phyloP scores from a whole-genome alignment of 257 asterid species.

The Fraxinus excelsior region DNA sequence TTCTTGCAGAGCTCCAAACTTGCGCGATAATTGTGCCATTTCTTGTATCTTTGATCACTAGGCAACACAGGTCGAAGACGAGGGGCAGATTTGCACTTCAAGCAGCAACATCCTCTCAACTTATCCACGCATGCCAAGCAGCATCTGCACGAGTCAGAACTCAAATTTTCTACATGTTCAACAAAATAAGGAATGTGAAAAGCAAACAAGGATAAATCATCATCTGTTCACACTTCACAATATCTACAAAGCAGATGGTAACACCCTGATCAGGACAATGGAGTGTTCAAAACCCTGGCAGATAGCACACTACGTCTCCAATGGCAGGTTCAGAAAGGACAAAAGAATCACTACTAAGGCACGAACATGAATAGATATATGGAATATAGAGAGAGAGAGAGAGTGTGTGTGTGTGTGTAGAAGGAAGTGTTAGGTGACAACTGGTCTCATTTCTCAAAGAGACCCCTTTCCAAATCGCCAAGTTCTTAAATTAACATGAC shows the following conservation, averaged over 20 bases:
- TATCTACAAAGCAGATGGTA: background rate
- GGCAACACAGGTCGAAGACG: conserved; percentile 77
- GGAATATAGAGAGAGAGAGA: no score
- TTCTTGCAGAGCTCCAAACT: conserved; percentile 47
- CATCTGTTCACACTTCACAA: background rate
- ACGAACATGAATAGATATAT: no score
- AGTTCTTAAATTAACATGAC: background rate
- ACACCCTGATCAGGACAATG: no score
- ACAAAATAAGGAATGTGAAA: background rate
- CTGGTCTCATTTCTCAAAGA: background rate
- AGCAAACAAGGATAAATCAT: background rate
- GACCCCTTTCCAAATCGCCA: background rate
- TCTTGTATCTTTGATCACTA: conserved; percentile 73
- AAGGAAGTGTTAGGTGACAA: no score
- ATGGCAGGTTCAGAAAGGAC: no score
- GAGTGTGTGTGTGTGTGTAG: no score
- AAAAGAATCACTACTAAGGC: no score
- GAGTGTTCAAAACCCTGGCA: no score
- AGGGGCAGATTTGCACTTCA: conserved; percentile 60
- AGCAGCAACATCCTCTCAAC: conserved; percentile 84
- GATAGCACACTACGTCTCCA: no score
- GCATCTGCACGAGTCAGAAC: conserved; percentile 50
- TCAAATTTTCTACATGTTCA: background rate
- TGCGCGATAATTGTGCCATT: conserved; percentile 81
- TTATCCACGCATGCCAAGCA: conserved; percentile 57